Evolutionary conservation across 495 filamentous ascomycete genomes (phyloP).

Genomic region (Penicillium ucsense): DNA sequence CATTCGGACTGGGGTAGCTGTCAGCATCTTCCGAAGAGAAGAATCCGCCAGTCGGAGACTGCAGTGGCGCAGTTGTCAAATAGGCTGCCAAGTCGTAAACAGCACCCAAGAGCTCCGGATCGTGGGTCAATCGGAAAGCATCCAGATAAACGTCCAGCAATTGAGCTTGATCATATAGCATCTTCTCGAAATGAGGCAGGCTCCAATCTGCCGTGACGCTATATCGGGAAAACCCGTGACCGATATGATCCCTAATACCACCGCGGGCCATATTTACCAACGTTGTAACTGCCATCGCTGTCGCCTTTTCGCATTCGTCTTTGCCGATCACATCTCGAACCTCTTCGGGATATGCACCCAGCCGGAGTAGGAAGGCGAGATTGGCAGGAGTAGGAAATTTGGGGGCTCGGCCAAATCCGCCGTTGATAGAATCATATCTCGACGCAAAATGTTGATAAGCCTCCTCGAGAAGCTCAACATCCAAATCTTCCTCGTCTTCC

Average conservation of each 20-base stretch:
- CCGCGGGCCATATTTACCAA: slow-evolving; percentile 74
- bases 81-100: slow-evolving; percentile 81
- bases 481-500: slow-evolving; percentile 54
- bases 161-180: slow-evolving; percentile 92
- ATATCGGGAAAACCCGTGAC: slow-evolving; percentile 82
- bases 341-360: slow-evolving; percentile 59
- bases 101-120: slow-evolving; percentile 64
- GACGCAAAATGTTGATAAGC: slow-evolving; percentile 69
- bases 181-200: slow-evolving; percentile 95
- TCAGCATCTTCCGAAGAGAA: slow-evolving; percentile 88
- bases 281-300: slow-evolving; percentile 73
- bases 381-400: slow-evolving; percentile 92
- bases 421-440: slow-evolving; percentile 68
- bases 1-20: slow-evolving; percentile 63
- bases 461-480: slow-evolving; percentile 86
- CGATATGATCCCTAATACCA: slow-evolving; percentile 87
- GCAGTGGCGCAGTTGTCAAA: slow-evolving; percentile 56
- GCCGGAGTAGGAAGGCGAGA: slow-evolving; percentile 69
- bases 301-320: slow-evolving; percentile 64
- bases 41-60: slow-evolving; percentile 63
- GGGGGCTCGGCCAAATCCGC: slow-evolving; percentile 65
- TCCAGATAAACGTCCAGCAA: slow-evolving; percentile 81
- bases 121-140: slow-evolving; percentile 65
- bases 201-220: slow-evolving; percentile 87
- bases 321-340: slow-evolving; percentile 81